Evolutionary conservation across 176 grass and related monocot species (phyloP).

Genomic region (Paspalum notatum): DNA sequence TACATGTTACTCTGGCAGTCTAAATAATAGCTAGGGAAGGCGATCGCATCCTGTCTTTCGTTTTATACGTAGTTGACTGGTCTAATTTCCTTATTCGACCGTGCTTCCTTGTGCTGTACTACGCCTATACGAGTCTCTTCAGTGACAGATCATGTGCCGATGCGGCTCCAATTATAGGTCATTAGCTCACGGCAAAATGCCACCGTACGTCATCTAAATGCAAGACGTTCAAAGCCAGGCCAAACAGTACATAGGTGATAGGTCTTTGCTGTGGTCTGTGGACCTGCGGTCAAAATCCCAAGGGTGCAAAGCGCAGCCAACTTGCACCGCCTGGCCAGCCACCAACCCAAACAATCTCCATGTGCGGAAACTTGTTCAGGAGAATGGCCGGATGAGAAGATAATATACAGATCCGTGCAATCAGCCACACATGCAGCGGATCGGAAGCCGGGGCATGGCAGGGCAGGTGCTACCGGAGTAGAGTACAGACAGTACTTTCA

Average conservation of each 20-base stretch:
- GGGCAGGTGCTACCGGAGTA: background rate
- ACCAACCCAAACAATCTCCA: too few relatives aligned
- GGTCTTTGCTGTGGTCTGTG: too few relatives aligned
- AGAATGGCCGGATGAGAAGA: too few relatives aligned
- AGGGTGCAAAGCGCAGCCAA: too few relatives aligned
- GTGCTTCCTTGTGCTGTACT: background rate
- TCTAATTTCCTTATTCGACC: background rate
- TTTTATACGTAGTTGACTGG: background rate
- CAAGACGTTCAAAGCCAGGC: background rate
- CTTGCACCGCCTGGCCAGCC: too few relatives aligned
- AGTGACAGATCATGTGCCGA: constrained; percentile 27
- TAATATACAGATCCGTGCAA: background rate
- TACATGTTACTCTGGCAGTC: background rate
- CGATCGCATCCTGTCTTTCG: background rate
- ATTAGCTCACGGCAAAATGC: background rate
- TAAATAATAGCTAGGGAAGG: background rate
- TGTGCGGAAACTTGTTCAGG: too few relatives aligned
- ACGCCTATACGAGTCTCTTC: background rate
- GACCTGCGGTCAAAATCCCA: too few relatives aligned
- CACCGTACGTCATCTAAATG: too few relatives aligned
- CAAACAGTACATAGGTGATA: background rate
- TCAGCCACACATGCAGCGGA: constrained; percentile 14
- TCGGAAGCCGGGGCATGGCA: background rate
- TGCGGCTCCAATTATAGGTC: background rate
- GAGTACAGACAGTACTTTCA: constrained; percentile 13